These are phyloP conservation scores for Neurospora sp. DNA, from an alignment of 495 filamentous ascomycete species.

Conservation along the genomic window DNA sequence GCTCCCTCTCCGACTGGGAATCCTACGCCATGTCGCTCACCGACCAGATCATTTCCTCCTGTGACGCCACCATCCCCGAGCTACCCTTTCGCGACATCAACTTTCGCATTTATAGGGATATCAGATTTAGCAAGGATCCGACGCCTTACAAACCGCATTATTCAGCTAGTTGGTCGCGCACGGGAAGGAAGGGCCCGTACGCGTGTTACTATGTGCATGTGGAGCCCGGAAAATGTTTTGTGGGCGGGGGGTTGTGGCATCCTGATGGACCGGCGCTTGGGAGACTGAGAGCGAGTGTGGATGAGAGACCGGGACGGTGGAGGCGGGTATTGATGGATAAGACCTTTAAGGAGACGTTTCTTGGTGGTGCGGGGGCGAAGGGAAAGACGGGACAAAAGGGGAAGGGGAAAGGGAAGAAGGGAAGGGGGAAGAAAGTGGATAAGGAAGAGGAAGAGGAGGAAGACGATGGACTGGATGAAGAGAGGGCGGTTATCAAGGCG, in stretches of 20 bases:
- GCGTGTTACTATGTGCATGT: conserved; percentile 63
- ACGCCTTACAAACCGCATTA: conserved; percentile 86
- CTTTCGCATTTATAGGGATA: conserved; percentile 78
- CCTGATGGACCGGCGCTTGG: conserved; percentile 53
- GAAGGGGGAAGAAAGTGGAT: not conserved
- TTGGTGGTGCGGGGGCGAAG: conserved; percentile 40
- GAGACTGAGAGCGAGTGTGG: conserved; percentile 61
- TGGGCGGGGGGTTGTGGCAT: conserved; percentile 72
- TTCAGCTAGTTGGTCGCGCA: conserved; percentile 54
- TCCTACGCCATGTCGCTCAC: conserved; percentile 62
- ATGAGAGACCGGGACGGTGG: conserved; percentile 55
- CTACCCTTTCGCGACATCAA: conserved; percentile 75
- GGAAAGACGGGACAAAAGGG: conserved; percentile 15
- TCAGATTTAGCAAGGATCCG: conserved; percentile 66
- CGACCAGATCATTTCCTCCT: conserved; percentile 50
- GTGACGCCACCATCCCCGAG: conserved; percentile 72
- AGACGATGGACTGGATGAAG: not conserved
- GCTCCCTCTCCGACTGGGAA: conserved; percentile 68
- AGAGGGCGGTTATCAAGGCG: conserved; percentile 41
- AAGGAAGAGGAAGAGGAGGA: not conserved
- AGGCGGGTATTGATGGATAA: conserved; percentile 52
- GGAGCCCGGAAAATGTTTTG: conserved; percentile 32
- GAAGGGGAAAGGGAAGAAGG: not conserved
- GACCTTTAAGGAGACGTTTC: conserved; percentile 50
- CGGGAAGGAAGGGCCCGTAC: conserved; percentile 77